Conservation (phyloP, 2,329 filamentous ascomycete species). For the Calonectria honghensis region DNA sequence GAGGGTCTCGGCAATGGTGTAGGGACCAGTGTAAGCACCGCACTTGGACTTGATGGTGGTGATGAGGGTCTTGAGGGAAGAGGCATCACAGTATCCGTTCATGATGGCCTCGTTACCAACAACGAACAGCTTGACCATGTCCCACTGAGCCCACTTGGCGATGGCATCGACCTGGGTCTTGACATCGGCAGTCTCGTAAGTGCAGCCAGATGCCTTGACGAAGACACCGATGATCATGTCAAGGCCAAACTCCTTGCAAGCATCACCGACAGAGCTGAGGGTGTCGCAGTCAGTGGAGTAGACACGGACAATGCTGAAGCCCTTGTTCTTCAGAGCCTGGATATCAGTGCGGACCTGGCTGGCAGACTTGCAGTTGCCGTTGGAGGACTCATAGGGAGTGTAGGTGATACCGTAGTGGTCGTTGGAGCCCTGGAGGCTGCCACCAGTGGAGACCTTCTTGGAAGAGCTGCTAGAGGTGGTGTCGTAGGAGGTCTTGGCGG, state of each 20-base stretch:
- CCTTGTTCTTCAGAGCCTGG: constrained; percentile 75
- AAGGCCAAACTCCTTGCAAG: constrained; percentile 79
- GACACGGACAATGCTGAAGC: constrained; percentile 84
- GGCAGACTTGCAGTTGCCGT: constrained; percentile 79
- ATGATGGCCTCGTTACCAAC: constrained; percentile 95
- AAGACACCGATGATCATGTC: constrained; percentile 92
- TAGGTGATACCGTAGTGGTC: constrained; percentile 86
- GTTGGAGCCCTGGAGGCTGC: constrained; percentile 63
- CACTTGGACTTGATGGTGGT: constrained; percentile 78
- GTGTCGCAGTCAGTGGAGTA: constrained; percentile 95
- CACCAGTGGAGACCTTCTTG: constrained; percentile 52
- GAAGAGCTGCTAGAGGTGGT: constrained; percentile 33
- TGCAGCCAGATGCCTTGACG: constrained; percentile 80
- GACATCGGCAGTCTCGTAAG: constrained; percentile 75
- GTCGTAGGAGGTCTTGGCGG: constrained; percentile 52
- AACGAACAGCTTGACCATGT: constrained; percentile 85
- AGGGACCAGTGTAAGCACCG: constrained; percentile 83
- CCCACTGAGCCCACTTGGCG: constrained; percentile 83
- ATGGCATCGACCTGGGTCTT: constrained; percentile 85
- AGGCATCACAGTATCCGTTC: constrained; percentile 79
- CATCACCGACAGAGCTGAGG: constrained; percentile 83
- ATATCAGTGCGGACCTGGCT: constrained; percentile 77
- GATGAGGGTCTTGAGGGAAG: constrained; percentile 83
- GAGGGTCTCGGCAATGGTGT: constrained; percentile 92
- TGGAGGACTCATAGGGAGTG: constrained; percentile 79